Evolutionary conservation across 192 early-diverging fungal genomes (phyloP), one percentile per base, ranked within the genome.

Genomic region (Backusella macrospora): DNA sequence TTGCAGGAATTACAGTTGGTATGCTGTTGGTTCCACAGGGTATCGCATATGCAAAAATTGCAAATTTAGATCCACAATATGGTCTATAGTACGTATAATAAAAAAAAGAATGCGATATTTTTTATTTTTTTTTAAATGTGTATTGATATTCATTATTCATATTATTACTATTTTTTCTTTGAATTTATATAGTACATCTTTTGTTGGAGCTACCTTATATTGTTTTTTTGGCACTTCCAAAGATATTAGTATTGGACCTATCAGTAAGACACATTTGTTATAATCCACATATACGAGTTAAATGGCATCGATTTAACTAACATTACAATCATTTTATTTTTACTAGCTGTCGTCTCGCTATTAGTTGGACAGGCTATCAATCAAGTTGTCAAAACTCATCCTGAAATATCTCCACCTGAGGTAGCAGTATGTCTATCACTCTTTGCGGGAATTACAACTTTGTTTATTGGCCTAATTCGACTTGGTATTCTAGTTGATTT

Each of bases 401-500:
- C 75, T 23, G 62, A 70, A 46, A 73, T 79, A 29, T 90, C 88
- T 65, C 81, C 84, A 26, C 74, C 85, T 43, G 86, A 90, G 38
- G 69, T 95, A 43, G 86, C 92, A 34, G 86, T 95, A 37, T 81
- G 93, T 39, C 83, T 88, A 42, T 37, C 47, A 6, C 18, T 76
- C 5, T 63, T 76, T 23, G 44, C 47, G 40, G 96, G 96, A 38
- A 73, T 92, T 23, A 80, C 93, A 16, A 82, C 92, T 12, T 78
- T 88, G 29, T 77, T 84, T 46, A 73, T 97, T 29, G 94, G 96
- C 44, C 72, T 96, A 16, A 72, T 95, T 15, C 88, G 92, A n/a
- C 82, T 97, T 18, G 96, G 96, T 9, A 88, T 94, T 70, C 78
- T 96, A 46, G 89, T 96, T 59, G 93, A 96, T 78, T 95, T 96